Base-by-base conservation (phyloP, 371 early-diverging fungal genomes). In the Amoeboaphelidium occidentale region DNA sequence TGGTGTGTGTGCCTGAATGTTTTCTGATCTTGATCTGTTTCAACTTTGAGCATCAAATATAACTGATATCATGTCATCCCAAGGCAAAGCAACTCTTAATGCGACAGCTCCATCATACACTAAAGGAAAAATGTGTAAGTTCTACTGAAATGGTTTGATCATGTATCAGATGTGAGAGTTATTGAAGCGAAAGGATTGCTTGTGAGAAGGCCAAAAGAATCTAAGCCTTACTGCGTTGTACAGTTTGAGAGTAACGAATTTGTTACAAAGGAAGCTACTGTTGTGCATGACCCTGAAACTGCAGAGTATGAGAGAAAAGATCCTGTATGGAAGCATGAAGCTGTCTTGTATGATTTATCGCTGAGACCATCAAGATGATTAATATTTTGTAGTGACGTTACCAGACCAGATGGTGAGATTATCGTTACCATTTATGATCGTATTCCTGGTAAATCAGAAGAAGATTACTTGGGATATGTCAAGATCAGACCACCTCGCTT, bases 371-470 rank as follows among this genome's bases (percentile, higher is more conserved):
- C n/a, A 45, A 12, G 50, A 45, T 45, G 17, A 27, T 49, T 25
- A 6, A 41, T 47, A n/a, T 55, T 17, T 27, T 45, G 23, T 32
- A 66, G 79, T 55, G 79, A 80, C 60, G 76, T 81, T 17, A 61
- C 63, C 14, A 57, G 66, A 17, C 65, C 68, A 2, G 69, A 72
- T 25, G 65, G 68, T n/a, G 74, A 77, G 46, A 55, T 79, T 14
- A 63, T 65, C 12, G 62, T 79, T 12, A 63, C 69, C 6, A 64
- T 81, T 1, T 81, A 73, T 58, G 79, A 79, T 55, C 57, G 72
- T 51, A 43, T 64, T 53, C 20, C 51, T 63, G 25, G 53, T 52
- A 32, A 32, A 17, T 32, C 39, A 10, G 55, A 43, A 6, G 73
- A 73, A 42, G 61, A 60, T 0, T 77, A 74, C 51, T 54, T 81